phyloP scores from a whole-genome alignment of 2,329 filamentous ascomycete species.

The Apiospora arundinis region DNA sequence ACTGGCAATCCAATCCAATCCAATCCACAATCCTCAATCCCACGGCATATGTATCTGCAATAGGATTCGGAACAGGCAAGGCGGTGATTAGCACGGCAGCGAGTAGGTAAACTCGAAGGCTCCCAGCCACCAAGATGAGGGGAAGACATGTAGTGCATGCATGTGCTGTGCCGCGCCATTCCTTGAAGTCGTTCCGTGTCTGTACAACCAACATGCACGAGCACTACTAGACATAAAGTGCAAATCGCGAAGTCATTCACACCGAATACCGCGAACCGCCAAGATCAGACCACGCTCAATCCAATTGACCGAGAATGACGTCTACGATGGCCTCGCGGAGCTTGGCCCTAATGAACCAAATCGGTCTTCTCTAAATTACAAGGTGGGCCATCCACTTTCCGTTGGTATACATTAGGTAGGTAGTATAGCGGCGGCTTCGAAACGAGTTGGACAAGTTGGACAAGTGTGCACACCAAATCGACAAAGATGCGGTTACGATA shows the following conservation, averaged over 20 bases:
- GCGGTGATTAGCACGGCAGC: not conserved
- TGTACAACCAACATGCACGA: not conserved
- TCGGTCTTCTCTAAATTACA: not conserved
- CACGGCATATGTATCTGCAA: conserved; percentile 1
- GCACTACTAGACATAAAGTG: not conserved
- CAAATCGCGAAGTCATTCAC: not conserved
- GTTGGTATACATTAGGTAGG: not conserved
- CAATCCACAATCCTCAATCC: not conserved
- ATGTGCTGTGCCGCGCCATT: not conserved
- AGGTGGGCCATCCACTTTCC: conserved; percentile 1
- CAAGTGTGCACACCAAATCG: not conserved
- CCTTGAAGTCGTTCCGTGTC: not conserved
- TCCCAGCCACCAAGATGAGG: not conserved
- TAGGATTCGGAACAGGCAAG: not conserved
- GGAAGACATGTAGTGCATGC: not conserved
- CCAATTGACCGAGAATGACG: conserved; percentile 10
- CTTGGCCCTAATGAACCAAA: not conserved
- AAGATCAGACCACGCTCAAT: not conserved
- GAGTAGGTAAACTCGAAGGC: not conserved
- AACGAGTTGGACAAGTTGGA: too few relatives aligned
- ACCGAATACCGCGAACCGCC: not conserved
- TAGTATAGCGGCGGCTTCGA: not conserved
- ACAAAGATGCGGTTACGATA: not conserved
- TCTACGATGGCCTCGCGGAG: not conserved
- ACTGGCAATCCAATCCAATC: not conserved